phyloP scores from a whole-genome alignment of 371 early-diverging fungal species.

The Dichotomocladium elegans region DNA sequence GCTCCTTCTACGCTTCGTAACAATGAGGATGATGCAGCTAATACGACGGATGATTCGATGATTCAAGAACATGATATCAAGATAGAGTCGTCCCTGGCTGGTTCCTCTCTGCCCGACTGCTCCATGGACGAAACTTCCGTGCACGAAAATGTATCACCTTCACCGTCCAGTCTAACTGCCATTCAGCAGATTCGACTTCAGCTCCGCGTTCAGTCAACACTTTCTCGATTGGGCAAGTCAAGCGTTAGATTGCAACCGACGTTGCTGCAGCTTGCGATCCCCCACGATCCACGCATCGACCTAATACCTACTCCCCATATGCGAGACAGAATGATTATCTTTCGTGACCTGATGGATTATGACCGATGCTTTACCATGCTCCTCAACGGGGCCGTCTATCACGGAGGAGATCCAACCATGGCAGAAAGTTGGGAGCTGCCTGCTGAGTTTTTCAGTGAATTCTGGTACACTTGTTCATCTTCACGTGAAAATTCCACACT shows the following conservation, averaged over 20 bases:
- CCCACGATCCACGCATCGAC: constrained; percentile 60
- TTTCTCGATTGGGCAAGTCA: constrained; percentile 19
- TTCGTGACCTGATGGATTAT: constrained; percentile 50
- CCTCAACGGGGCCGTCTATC: constrained; percentile 44
- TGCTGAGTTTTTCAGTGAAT: constrained; percentile 50
- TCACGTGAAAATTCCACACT: too few species aligned
- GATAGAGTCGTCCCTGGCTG: too few species aligned
- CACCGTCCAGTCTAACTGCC: constrained; percentile 24
- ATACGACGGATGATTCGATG: neutral
- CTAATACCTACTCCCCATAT: constrained; percentile 54
- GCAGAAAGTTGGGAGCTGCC: constrained; percentile 58
- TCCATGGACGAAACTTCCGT: neutral
- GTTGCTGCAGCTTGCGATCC: constrained; percentile 41
- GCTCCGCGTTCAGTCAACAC: constrained; percentile 31
- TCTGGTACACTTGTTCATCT: constrained; percentile 23
- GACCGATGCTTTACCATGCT: constrained; percentile 54
- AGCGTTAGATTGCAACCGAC: constrained; percentile 31
- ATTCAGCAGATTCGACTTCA: constrained; percentile 42
- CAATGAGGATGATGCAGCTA: neutral
- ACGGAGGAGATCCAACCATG: constrained; percentile 58
- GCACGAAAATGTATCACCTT: neutral
- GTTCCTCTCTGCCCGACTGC: too few species aligned
- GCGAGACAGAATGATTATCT: constrained; percentile 60
- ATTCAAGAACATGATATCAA: neutral
- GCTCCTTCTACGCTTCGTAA: neutral